phyloP scores from a whole-genome alignment of 2,329 filamentous ascomycete genomes.

The Fusarium ramigenum region DNA sequence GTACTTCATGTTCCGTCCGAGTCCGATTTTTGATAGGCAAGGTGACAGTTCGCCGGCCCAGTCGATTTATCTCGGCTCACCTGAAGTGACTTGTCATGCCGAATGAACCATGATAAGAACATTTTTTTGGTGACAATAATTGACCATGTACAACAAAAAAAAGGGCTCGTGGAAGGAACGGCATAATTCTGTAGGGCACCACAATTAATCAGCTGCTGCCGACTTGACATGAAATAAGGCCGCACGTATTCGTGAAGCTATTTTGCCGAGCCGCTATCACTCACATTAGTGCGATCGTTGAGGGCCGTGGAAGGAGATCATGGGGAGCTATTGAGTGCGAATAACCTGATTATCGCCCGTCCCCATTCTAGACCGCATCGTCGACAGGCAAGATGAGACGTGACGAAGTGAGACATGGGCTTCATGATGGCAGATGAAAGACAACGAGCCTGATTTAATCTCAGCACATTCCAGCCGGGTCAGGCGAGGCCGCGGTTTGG shows the following conservation, averaged over 20 bases:
- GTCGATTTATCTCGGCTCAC: constrained; percentile 12
- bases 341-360: constrained; percentile 27
- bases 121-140: neutral
- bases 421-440: constrained; percentile 8
- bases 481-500: neutral
- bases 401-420: constrained; percentile 23
- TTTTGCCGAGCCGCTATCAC: neutral
- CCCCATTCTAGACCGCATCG: constrained; percentile 25
- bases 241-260: constrained; percentile 7
- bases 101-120: constrained; percentile 8
- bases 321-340: constrained; percentile 14
- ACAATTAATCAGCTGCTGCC: neutral
- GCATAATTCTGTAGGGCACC: neutral
- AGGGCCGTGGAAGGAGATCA: constrained; percentile 1
- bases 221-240: neutral
- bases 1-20: neutral
- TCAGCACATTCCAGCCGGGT: constrained; percentile 22
- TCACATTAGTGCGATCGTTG: neutral
- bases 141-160: neutral
- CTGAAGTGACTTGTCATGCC: constrained; percentile 11
- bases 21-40: constrained; percentile 4
- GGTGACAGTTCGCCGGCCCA: neutral
- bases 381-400: constrained; percentile 17
- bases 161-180: neutral
- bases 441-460: constrained; percentile 17